Evolutionary conservation across 1,284 basidiomycete genomes (phyloP).

Genomic region (Cutaneotrichosporon dermatis): DNA sequence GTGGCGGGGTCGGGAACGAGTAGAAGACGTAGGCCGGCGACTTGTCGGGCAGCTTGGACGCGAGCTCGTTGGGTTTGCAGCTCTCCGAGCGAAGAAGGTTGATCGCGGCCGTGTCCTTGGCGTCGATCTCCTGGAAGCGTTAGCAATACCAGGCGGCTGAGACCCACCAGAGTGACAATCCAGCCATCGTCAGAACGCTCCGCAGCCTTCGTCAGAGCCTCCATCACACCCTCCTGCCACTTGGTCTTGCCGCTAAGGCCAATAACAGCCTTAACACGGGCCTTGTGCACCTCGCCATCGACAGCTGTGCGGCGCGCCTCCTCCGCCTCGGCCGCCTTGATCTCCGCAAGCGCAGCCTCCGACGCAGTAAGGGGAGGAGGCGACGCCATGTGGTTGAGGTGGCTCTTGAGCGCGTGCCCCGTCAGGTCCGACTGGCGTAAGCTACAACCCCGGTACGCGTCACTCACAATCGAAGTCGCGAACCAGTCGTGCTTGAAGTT

Average conservation of each 20-base stretch:
- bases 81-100: conserved; percentile 39
- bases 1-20: conserved; percentile 57
- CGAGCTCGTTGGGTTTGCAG: conserved; percentile 50
- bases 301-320: conserved; percentile 43
- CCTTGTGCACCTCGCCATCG: conserved; percentile 35
- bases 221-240: conserved; percentile 62
- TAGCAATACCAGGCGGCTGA: not conserved
- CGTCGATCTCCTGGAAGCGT: conserved; percentile 32
- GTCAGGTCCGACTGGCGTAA: conserved; percentile 47
- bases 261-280: conserved; percentile 37
- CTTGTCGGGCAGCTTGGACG: conserved; percentile 42
- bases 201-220: conserved; percentile 60
- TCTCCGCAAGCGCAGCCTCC: conserved; percentile 72
- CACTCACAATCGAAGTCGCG: conserved; percentile 68
- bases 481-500: conserved; percentile 74
- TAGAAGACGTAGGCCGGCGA: conserved; percentile 62
- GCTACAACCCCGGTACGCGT: not conserved
- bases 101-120: conserved; percentile 27
- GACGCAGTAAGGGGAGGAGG: conserved; percentile 73
- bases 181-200: conserved; percentile 53
- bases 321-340: conserved; percentile 63
- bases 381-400: conserved; percentile 65
- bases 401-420: conserved; percentile 61
- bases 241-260: conserved; percentile 51
- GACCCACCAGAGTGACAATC: conserved; percentile 62